A percentile compares a stretch with the other conserved stretches of the same genome.
phyloP scores from a whole-genome alignment of 306 rosid genomes.

The Dryas octopetala region DNA sequence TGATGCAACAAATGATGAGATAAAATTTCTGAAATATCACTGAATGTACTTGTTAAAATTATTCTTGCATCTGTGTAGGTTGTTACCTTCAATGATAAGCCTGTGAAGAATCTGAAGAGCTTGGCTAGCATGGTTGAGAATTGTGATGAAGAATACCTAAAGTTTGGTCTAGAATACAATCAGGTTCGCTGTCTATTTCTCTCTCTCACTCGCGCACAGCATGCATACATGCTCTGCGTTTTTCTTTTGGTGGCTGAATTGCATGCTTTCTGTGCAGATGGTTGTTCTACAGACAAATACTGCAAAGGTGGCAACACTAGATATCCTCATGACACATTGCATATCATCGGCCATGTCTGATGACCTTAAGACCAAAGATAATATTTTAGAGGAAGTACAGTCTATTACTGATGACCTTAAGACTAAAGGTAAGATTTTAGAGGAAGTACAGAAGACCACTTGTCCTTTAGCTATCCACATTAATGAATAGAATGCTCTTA shows the following conservation, averaged over 20 bases:
- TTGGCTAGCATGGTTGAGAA: constrained; percentile 75
- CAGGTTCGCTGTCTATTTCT: constrained; percentile 49
- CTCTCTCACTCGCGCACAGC: neutral
- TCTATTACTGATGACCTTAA: neutral
- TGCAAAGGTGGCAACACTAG: constrained; percentile 57
- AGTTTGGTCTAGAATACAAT: constrained; percentile 64
- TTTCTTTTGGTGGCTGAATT: constrained; percentile 13
- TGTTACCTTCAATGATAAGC: constrained; percentile 59
- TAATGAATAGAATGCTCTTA: neutral
- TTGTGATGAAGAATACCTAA: constrained; percentile 63
- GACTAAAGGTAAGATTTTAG: constrained; percentile 13
- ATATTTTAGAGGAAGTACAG: constrained; percentile 1
- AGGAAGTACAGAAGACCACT: constrained; percentile 7
- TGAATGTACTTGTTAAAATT: constrained; percentile 1
- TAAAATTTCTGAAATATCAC: neutral
- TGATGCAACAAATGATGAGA: neutral
- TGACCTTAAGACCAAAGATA: constrained; percentile 43
- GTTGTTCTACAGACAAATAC: constrained; percentile 55
- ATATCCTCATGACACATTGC: constrained; percentile 66
- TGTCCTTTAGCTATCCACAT: neutral
- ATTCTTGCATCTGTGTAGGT: constrained; percentile 44
- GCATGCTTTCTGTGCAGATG: constrained; percentile 36
- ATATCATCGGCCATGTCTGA: constrained; percentile 68
- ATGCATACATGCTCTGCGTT: neutral
- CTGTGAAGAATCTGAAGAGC: constrained; percentile 66